Evolutionary conservation across 768 basidiomycete species (phyloP), one percentile per base, ranked within the genome.

Genomic region (Macrolepiota fuliginosa): DNA sequence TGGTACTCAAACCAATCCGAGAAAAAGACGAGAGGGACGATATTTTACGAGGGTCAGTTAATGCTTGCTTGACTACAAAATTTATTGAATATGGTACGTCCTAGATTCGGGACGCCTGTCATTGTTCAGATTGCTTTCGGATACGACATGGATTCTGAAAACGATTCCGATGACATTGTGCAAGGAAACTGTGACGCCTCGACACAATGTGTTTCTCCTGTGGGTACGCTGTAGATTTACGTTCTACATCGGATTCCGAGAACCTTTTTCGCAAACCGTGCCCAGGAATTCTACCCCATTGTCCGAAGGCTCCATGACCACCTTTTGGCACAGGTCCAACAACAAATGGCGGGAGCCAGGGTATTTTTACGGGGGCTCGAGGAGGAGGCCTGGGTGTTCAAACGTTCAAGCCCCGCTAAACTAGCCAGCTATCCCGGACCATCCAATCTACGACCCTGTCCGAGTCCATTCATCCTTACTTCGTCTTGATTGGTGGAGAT

Each of bases 391-490:
- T 40, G 13, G n/a, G n/a, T n/a, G n/a, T n/a, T n/a, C n/a, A n/a
- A 40, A 5, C 13, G 39, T 13, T 6, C 39, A 11, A 27, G 24
- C 3, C 11, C 46, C 27, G 40, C 29, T 39, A 40, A 39, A 12
- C 2, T n/a, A 15, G 51, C 57, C 27, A 63, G 58, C 25, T 66
- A 91, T 25, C 91, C 91, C 0, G 91, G 91, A 2, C 79, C 85
- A 2, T 81, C 83, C 15, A 71, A 79, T 11, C 70, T 78, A 35
- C 82, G 88, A 22, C 87, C 82, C 5, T 86, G 91, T 27, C 91
- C 91, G 0, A 90, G 91, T 1, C 92, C 92, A 4, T 76, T 94
- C 22, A 86, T 93, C 32, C 77, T 93, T 12, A 82, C 87, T 19
- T 79, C 85, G 11, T 74, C 82, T 39, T 72, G 25, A 76, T 83